Evolutionary conservation across 805 yeast genomes (phyloP), one percentile per base, ranked within the genome.

Genomic region (Candida xyloterini): DNA sequence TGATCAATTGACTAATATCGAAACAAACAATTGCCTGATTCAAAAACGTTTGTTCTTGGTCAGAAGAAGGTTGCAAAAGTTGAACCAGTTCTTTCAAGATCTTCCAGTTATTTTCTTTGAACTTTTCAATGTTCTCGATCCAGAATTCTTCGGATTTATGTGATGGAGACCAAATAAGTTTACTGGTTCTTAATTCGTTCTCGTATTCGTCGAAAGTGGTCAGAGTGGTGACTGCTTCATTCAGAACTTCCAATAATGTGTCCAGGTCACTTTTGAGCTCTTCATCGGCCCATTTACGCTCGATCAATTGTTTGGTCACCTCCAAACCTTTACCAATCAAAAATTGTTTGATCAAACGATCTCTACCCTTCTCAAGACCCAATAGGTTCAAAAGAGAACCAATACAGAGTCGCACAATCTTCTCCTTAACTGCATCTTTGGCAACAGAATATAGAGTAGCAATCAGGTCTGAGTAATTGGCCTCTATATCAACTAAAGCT

Each of bases 211-310:
- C 98, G 61, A 91, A 86, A 1, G 95, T 88, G 4, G 97, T 83
- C 68, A 93, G 76, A 50, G 77, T 79, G 34, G 81, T 76, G 46
- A 83, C 89, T 34, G 87, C 82, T 21, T 79, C 84, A 47, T 78
- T 79, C 48, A 91, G 73, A n/a, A 70, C 68, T 25, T 71, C 77
- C 42, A 71, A 66, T 48, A 93, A 68, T 23, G 65, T 59, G 15
- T 67, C 69, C 51, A 93, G 74, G 60, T 89, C 97, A 14, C 68
- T 69, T 33, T 84, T 76, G 53, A 93, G 75, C 61, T 93, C 99
- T 47, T 87, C 93, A 61, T 93, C 99, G 5, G 95, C 84, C 82
- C 95, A 90, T 64, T 93, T 93, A 55, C 98, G 73, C 45, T 85
- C 91, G 50, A 79, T 76, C 53, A 93, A 73, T 42, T 81, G 77